Evolutionary conservation across 2,329 filamentous ascomycete genomes (phyloP).

Genomic region (Xylaria sp.): DNA sequence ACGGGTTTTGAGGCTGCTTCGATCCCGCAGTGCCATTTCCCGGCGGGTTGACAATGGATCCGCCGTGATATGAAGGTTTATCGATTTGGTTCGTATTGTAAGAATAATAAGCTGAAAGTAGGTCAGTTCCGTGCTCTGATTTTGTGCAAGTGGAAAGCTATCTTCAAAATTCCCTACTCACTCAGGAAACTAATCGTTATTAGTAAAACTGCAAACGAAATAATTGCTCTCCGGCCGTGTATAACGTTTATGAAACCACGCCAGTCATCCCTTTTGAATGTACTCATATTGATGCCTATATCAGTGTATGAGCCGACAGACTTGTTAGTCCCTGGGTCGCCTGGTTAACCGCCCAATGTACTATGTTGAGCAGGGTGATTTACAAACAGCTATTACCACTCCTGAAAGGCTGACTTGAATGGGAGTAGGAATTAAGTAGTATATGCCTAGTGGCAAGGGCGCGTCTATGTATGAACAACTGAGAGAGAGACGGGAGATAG

Average conservation of each 20-base stretch:
- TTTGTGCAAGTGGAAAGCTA: neutral
- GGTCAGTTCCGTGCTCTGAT: conserved; percentile 10
- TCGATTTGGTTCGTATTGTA: conserved; percentile 7
- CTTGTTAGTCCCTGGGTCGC: neutral
- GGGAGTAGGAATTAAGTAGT: neutral
- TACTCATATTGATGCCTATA: neutral
- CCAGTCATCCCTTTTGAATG: neutral
- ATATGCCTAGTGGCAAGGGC: neutral
- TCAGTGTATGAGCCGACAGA: neutral
- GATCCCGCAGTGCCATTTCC: neutral
- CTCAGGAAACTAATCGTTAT: conserved; percentile 19
- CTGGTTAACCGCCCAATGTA: neutral
- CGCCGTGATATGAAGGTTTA: neutral
- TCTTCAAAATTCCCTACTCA: conserved; percentile 4
- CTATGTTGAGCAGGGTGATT: neutral
- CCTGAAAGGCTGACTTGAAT: neutral
- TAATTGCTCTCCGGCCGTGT: neutral
- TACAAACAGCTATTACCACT: neutral
- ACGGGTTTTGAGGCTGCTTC: neutral
- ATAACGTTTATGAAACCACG: neutral
- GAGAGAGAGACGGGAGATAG: neutral
- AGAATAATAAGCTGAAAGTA: conserved; percentile 9
- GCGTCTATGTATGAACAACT: neutral
- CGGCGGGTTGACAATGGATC: neutral
- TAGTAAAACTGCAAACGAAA: conserved; percentile 20